A percentile compares a stretch with the other conserved stretches of the same genome.
Conservation (phyloP, 345 rosid species). For the Brassica carinata region DNA sequence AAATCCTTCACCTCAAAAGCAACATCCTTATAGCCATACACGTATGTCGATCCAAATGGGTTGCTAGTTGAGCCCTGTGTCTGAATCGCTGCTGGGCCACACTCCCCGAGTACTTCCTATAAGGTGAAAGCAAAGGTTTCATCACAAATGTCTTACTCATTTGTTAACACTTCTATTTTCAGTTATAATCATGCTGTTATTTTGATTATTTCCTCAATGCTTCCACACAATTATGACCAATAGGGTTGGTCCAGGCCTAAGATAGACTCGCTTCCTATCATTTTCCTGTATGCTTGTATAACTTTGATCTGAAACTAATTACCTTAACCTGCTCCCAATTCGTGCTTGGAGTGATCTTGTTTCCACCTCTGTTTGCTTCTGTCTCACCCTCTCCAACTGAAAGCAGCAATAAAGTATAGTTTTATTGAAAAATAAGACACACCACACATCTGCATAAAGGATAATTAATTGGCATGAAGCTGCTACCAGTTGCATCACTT, state of each 20-base stretch:
- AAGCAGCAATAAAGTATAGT: conserved; percentile 19
- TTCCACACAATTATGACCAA: conserved; percentile 4
- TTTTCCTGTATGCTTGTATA: not conserved
- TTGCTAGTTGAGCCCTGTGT: conserved; percentile 93
- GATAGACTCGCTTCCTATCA: conserved; percentile 26
- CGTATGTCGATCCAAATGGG: conserved; percentile 96
- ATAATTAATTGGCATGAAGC: conserved; percentile 25
- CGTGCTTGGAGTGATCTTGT: conserved; percentile 73
- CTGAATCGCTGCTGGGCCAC: conserved; percentile 97
- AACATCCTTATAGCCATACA: conserved; percentile 86
- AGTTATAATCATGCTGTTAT: not conserved
- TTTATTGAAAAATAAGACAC: not conserved
- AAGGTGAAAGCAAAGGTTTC: not conserved
- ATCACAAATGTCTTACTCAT: not conserved
- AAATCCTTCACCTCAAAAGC: conserved; percentile 82
- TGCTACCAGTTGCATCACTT: conserved; percentile 36
- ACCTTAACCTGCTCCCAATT: conserved; percentile 99
- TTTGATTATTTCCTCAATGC: not conserved
- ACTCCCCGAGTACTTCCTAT: conserved; percentile 92
- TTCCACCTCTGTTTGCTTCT: conserved; percentile 57
- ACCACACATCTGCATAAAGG: not conserved
- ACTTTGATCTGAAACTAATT: conserved; percentile 8
- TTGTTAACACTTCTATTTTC: no score
- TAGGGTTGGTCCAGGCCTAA: conserved; percentile 2
- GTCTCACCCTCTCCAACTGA: conserved; percentile 50